phyloP scores from a whole-genome alignment of 2,329 filamentous ascomycete genomes.

The Sarocladium oryzae region DNA sequence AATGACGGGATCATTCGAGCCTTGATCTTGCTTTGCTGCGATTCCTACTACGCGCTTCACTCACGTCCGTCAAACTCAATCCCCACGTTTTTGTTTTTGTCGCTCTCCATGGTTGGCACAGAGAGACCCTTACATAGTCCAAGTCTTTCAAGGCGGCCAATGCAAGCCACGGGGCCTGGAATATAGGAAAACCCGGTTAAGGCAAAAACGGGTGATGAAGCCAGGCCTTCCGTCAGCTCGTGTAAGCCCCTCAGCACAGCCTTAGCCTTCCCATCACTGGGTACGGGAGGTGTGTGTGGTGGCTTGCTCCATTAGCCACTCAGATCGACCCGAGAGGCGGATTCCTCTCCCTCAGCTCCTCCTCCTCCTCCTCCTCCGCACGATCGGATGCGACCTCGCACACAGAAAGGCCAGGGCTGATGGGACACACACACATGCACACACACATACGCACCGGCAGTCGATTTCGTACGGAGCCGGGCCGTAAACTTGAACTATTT shows the following conservation, averaged over 20 bases:
- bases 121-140: too few species aligned
- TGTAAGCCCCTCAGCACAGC: slow-evolving; percentile 2
- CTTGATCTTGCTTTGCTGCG: background rate
- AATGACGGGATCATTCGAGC: background rate
- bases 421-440: background rate
- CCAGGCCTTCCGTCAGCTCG: too few species aligned
- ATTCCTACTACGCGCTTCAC: background rate
- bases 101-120: too few species aligned
- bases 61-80: background rate
- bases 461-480: slow-evolving; percentile 1
- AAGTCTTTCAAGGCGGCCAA: background rate
- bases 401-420: background rate
- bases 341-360: too few species aligned
- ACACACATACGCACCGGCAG: background rate
- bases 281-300: background rate
- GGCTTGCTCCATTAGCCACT: background rate
- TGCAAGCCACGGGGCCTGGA: background rate
- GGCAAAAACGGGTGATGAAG: too few species aligned
- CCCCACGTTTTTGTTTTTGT: background rate
- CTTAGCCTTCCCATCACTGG: too few species aligned
- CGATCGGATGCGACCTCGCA: slow-evolving; percentile 6
- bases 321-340: background rate
- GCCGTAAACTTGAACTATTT: too few species aligned
- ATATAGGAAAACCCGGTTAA: background rate
- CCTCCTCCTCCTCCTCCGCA: slow-evolving; percentile 4